Evolutionary conservation across 305 asterid genomes (phyloP).

Genomic region (Fraxinus xanthoxyloides): DNA sequence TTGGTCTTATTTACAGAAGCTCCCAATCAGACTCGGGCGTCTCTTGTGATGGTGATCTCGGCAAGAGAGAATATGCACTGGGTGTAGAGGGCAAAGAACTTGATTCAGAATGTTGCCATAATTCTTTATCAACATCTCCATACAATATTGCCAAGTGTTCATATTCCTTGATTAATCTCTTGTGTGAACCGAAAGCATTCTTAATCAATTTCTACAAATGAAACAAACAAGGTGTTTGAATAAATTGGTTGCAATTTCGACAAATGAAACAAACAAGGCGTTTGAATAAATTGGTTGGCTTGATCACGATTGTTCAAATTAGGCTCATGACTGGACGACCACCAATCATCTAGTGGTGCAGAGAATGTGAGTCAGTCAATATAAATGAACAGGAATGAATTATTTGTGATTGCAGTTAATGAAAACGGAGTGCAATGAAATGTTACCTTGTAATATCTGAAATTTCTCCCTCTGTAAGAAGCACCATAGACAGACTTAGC

Average conservation of each 20-base stretch:
- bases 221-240: neutral
- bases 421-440: slow-evolving; percentile 2
- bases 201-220: slow-evolving; percentile 51
- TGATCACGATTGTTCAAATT: neutral
- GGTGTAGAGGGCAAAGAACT: slow-evolving; percentile 22
- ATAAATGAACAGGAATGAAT: neutral
- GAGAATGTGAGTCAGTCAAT: neutral
- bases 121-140: slow-evolving; percentile 56
- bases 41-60: slow-evolving; percentile 28
- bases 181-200: slow-evolving; percentile 54
- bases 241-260: neutral
- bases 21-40: slow-evolving; percentile 60
- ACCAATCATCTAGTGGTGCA: neutral
- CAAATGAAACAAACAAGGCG: too few species aligned
- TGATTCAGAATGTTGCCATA: slow-evolving; percentile 29
- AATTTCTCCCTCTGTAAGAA: slow-evolving; percentile 43
- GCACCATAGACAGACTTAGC: slow-evolving; percentile 25
- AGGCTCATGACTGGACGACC: neutral
- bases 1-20: slow-evolving; percentile 43
- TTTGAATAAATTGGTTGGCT: neutral
- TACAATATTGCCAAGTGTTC: slow-evolving; percentile 56
- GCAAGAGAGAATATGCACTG: slow-evolving; percentile 14
- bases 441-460: slow-evolving; percentile 58
- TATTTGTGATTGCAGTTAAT: neutral
- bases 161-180: slow-evolving; percentile 70